These are phyloP conservation scores for Penicillium sp. DNA, from an alignment of 2,329 filamentous ascomycete genomes.

Conservation along the genomic window DNA sequence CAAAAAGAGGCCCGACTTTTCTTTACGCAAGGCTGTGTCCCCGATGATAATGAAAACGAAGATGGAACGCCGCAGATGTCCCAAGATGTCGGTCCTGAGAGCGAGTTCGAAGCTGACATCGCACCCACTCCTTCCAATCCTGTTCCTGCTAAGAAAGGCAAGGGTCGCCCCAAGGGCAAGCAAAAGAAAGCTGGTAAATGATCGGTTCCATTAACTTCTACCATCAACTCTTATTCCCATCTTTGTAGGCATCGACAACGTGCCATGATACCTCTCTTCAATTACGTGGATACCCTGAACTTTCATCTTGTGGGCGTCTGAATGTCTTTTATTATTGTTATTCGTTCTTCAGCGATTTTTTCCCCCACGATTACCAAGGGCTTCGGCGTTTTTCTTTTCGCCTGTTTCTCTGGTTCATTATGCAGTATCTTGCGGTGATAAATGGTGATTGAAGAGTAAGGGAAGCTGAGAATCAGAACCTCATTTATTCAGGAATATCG, in stretches of 20 bases:
- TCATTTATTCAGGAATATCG: slow-evolving; percentile 5
- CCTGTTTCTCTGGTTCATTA: slow-evolving; percentile 4
- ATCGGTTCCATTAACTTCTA: not conserved
- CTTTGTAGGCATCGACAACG: slow-evolving; percentile 13
- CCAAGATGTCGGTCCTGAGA: slow-evolving; percentile 13
- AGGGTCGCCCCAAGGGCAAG: slow-evolving; percentile 36
- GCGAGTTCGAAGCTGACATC: slow-evolving; percentile 17
- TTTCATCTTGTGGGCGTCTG: not conserved
- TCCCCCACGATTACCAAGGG: slow-evolving; percentile 9
- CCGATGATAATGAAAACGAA: slow-evolving; percentile 31
- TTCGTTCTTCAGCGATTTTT: slow-evolving; percentile 19
- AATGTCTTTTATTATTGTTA: slow-evolving; percentile 11
- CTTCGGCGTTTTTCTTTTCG: not conserved
- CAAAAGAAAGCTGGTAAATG: slow-evolving; percentile 33
- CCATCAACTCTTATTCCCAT: not conserved
- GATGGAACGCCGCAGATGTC: slow-evolving; percentile 9
- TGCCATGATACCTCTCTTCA: slow-evolving; percentile 20
- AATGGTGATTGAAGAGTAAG: slow-evolving; percentile 5
- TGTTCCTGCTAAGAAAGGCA: slow-evolving; percentile 11
- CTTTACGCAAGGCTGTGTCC: slow-evolving; percentile 83
- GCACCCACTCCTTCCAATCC: slow-evolving; percentile 9
- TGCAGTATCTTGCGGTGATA: slow-evolving; percentile 9
- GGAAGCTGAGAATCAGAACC: not conserved
- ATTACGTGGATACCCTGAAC: slow-evolving; percentile 9
- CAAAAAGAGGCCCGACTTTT: slow-evolving; percentile 74